phyloP scores from a whole-genome alignment of 2,329 filamentous ascomycete species.

The Colletotrichum chrysophilum region DNA sequence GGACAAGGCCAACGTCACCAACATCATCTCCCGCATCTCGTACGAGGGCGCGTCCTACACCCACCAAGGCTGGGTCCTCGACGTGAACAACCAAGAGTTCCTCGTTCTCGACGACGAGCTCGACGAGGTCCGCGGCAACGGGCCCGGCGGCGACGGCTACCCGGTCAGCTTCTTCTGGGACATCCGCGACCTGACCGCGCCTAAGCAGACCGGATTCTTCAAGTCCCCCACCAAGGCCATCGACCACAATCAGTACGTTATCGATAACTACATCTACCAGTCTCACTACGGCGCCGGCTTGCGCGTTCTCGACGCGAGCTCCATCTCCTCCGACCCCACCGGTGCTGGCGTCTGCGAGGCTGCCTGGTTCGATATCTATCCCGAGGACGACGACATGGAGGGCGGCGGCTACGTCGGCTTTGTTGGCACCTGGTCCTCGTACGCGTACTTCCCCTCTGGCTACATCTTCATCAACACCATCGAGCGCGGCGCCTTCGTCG shows the following conservation, averaged over 20 bases:
- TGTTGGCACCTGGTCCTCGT: constrained; percentile 52
- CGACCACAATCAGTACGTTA: constrained; percentile 55
- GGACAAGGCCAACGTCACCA: constrained; percentile 47
- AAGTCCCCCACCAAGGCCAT: constrained; percentile 44
- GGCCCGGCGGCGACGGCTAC: constrained; percentile 44
- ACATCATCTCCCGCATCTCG: constrained; percentile 56
- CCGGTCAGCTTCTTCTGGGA: constrained; percentile 59
- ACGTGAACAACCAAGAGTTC: constrained; percentile 47
- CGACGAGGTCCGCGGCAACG: constrained; percentile 49
- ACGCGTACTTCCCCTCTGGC: constrained; percentile 53
- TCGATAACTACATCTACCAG: constrained; percentile 50
- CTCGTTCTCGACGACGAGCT: constrained; percentile 59
- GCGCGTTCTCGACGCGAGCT: constrained; percentile 40
- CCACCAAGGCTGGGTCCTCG: constrained; percentile 62
- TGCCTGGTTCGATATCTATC: constrained; percentile 56
- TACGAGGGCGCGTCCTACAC: constrained; percentile 63
- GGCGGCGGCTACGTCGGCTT: constrained; percentile 44
- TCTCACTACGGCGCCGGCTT: constrained; percentile 57
- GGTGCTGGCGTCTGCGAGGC: constrained; percentile 51
- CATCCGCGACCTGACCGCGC: constrained; percentile 46
- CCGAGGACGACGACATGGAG: constrained; percentile 49
- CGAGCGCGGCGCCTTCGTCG: constrained; percentile 53
- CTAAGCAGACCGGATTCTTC: constrained; percentile 47
- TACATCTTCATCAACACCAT: constrained; percentile 58
- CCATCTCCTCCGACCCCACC: constrained; percentile 44